A percentile compares a stretch with the other conserved stretches of the same genome.
These are phyloP conservation scores for Penicillium sp. DNA, from an alignment of 2,329 filamentous ascomycete species.

Conservation along the genomic window DNA sequence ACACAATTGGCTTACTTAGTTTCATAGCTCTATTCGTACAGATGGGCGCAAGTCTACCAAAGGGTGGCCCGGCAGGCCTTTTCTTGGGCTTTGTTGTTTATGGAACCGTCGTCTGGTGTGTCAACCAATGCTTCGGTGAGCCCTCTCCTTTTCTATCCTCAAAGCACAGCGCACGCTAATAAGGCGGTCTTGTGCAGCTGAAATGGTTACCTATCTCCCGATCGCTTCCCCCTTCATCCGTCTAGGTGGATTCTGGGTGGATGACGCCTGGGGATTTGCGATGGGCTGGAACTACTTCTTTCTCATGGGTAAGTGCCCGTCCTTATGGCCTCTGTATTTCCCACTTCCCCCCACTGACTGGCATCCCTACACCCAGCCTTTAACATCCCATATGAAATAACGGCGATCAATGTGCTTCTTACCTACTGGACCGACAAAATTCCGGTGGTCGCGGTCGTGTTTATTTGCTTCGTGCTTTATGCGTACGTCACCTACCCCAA, in stretches of 20 bases:
- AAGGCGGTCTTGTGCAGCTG: constrained; percentile 16
- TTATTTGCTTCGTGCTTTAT: constrained; percentile 45
- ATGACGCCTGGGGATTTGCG: constrained; percentile 34
- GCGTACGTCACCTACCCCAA: constrained; percentile 23
- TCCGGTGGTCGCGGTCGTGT: constrained; percentile 40
- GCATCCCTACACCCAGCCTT: not conserved
- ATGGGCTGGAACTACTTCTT: constrained; percentile 36
- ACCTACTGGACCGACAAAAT: constrained; percentile 21
- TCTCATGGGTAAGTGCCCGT: not conserved
- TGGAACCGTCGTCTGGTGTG: constrained; percentile 34
- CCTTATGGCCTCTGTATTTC: not conserved
- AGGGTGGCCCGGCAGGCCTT: constrained; percentile 41
- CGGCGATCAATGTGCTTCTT: constrained; percentile 18
- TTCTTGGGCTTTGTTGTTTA: constrained; percentile 36
- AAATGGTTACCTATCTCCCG: constrained; percentile 37
- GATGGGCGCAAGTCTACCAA: constrained; percentile 41
- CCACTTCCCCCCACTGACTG: constrained; percentile 19
- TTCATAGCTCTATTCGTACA: constrained; percentile 29
- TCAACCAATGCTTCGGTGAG: constrained; percentile 36
- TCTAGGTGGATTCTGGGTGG: constrained; percentile 33
- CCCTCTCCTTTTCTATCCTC: not conserved
- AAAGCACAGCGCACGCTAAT: not conserved
- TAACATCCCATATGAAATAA: constrained; percentile 1
- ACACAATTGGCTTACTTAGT: not conserved
- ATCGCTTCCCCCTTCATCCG: constrained; percentile 34